Evolutionary conservation across 768 basidiomycete species (phyloP).

Genomic region (Phlebiopsis flavidoalba): DNA sequence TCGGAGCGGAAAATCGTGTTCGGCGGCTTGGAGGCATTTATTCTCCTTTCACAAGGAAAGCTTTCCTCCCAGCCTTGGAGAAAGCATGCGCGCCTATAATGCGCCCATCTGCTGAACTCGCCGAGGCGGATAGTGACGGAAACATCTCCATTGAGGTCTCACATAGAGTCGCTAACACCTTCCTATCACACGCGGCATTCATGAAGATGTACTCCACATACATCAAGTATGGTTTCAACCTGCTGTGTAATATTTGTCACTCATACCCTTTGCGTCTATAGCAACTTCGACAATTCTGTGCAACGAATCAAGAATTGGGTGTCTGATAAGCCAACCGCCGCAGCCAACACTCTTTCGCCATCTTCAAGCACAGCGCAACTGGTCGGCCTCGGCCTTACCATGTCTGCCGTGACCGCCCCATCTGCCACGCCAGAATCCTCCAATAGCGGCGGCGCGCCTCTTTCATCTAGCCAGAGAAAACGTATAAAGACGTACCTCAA

Average conservation of each 20-base stretch:
- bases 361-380: constrained; percentile 59
- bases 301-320: constrained; percentile 87
- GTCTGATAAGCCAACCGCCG: constrained; percentile 43
- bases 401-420: constrained; percentile 48
- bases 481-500: constrained; percentile 88
- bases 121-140: constrained; percentile 63
- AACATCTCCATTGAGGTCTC: constrained; percentile 71
- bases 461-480: constrained; percentile 79
- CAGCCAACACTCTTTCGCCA: constrained; percentile 47
- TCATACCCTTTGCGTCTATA: constrained; percentile 23
- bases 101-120: constrained; percentile 37
- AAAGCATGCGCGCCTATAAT: constrained; percentile 67
- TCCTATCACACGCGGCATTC: constrained; percentile 92
- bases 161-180: constrained; percentile 79
- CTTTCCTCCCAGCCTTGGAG: constrained; percentile 89
- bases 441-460: constrained; percentile 42
- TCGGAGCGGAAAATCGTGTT: constrained; percentile 90
- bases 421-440: constrained; percentile 33
- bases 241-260: not conserved
- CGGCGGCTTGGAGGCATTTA: constrained; percentile 80
- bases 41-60: constrained; percentile 91
- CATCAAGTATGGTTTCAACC: constrained; percentile 69
- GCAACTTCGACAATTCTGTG: constrained; percentile 92
- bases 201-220: constrained; percentile 99
- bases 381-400: constrained; percentile 52